These are phyloP conservation scores for Solanum appendiculatum DNA, from an alignment of 257 asterid species.

Conservation along the genomic window DNA sequence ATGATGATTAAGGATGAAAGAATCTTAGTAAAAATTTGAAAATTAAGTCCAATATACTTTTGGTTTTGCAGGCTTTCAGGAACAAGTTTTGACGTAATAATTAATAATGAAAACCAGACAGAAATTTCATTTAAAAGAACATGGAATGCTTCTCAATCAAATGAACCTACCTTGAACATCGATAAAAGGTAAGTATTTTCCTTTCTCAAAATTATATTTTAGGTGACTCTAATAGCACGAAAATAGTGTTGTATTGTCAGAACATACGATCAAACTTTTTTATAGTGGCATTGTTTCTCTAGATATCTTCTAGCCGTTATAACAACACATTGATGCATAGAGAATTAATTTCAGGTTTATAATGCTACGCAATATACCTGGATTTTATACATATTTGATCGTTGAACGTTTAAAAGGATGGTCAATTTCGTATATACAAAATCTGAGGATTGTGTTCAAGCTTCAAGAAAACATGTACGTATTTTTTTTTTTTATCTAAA, in stretches of 20 bases:
- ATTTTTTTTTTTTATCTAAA: background rate
- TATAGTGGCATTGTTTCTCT: background rate
- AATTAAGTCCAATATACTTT: background rate
- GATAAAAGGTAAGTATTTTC: slow-evolving; percentile 35
- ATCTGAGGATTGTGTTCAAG: slow-evolving; percentile 42
- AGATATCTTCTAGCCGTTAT: background rate
- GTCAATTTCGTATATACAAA: slow-evolving; percentile 32
- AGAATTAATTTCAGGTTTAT: slow-evolving; percentile 14
- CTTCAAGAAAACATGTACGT: slow-evolving; percentile 26
- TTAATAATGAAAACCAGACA: slow-evolving; percentile 16
- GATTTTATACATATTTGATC: slow-evolving; percentile 39
- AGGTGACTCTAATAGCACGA: background rate
- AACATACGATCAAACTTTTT: background rate
- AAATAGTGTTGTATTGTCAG: background rate
- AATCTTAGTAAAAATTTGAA: background rate
- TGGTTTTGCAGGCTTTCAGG: slow-evolving; percentile 23
- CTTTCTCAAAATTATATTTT: background rate
- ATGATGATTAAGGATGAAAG: fast-evolving
- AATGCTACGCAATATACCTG: slow-evolving; percentile 30
- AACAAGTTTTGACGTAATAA: slow-evolving; percentile 27
- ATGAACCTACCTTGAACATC: slow-evolving; percentile 29
- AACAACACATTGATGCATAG: background rate
- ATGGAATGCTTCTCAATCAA: slow-evolving; percentile 21
- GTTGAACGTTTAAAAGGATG: slow-evolving; percentile 29
- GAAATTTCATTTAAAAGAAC: slow-evolving; percentile 44